Evolutionary conservation across 257 asterid species (phyloP).

Genomic region (Solanum bukasovii): DNA sequence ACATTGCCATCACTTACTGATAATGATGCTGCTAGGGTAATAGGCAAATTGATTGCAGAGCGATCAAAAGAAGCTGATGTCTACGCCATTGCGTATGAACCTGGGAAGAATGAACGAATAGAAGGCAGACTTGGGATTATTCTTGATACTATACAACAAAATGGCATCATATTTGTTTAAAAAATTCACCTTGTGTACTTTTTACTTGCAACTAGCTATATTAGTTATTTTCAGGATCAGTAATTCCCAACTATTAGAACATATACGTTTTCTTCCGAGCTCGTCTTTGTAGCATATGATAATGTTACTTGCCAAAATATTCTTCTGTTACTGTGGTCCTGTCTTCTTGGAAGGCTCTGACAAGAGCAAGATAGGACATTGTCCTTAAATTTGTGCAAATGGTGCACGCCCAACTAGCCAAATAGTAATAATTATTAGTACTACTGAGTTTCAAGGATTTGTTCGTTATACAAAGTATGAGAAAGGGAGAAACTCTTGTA

Average conservation of each 20-base stretch:
- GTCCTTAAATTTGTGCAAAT: not conserved
- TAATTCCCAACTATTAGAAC: not conserved
- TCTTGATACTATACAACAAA: slow-evolving; percentile 79
- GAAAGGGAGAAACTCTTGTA: not conserved
- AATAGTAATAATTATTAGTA: not conserved
- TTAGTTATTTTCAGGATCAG: not conserved
- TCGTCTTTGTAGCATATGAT: not conserved
- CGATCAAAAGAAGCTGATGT: slow-evolving; percentile 97
- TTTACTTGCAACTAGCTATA: not conserved
- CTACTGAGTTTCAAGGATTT: not conserved
- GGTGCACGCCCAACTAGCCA: not conserved
- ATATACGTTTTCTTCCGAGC: not conserved
- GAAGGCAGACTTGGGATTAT: slow-evolving; percentile 75
- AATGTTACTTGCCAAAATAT: not conserved
- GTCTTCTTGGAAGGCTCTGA: not conserved
- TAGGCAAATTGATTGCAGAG: slow-evolving; percentile 79
- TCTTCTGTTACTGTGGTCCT: not conserved
- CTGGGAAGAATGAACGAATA: slow-evolving; percentile 56
- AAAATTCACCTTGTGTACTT: not conserved
- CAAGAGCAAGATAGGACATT: not conserved
- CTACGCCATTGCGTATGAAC: slow-evolving; percentile 68
- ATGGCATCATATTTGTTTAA: slow-evolving; percentile 62
- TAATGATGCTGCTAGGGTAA: slow-evolving; percentile 61
- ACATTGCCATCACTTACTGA: slow-evolving; percentile 82
- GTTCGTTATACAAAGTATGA: not conserved